Conservation (phyloP, 2,329 filamentous ascomycete species). For the Sclerotinia minor region DNA sequence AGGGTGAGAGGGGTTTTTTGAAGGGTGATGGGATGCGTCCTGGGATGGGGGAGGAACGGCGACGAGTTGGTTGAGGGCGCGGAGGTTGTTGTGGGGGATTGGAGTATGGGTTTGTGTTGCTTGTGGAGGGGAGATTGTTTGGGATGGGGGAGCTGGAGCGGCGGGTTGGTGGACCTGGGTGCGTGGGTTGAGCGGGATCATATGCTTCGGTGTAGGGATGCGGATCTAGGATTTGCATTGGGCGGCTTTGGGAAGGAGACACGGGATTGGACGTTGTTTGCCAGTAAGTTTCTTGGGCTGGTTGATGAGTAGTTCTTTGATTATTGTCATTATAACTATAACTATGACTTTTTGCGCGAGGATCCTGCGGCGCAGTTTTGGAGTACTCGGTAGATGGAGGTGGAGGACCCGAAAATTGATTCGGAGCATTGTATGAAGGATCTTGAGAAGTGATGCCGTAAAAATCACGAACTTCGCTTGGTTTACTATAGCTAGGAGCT, state of each 20-base stretch:
- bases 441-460: slow-evolving; percentile 11
- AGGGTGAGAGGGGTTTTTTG: slow-evolving; percentile 34
- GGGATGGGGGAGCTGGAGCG: slow-evolving; percentile 21
- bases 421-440: neutral
- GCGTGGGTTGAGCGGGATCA: slow-evolving; percentile 2
- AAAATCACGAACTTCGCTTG: neutral
- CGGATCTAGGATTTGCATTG: neutral
- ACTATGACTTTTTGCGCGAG: neutral
- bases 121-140: neutral
- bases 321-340: neutral
- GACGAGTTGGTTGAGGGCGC: slow-evolving; percentile 19
- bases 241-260: slow-evolving; percentile 11
- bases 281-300: slow-evolving; percentile 31
- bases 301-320: neutral
- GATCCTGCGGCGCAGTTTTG: neutral
- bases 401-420: neutral
- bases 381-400: neutral
- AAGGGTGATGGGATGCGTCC: slow-evolving; percentile 32
- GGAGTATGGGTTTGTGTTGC: slow-evolving; percentile 10
- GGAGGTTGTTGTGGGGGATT: slow-evolving; percentile 5
- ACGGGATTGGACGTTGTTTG: slow-evolving; percentile 23
- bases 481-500: neutral
- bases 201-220: neutral
- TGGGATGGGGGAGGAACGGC: slow-evolving; percentile 18
- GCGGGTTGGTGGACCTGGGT: slow-evolving; percentile 1